Evolutionary conservation across 2,329 filamentous ascomycete genomes (phyloP), one percentile per base, ranked within the genome.

Genomic region (Phialocephala sp.): DNA sequence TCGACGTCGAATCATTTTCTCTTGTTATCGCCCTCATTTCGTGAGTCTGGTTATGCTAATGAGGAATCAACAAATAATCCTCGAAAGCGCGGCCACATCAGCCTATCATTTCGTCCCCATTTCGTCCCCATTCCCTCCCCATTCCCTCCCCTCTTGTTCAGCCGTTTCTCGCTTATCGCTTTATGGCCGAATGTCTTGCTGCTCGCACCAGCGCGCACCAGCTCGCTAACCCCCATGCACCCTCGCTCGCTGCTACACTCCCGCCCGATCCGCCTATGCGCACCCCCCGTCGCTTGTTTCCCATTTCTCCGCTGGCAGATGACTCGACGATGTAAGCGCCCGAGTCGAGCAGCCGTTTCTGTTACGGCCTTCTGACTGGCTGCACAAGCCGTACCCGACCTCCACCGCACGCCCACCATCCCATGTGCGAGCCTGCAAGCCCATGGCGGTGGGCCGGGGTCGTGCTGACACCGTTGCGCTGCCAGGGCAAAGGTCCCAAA

Each of bases 341-440:
- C 54, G 37, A 55, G 36, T 47, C 50, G 59, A 27, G 27, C 63
- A 45, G 59, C 54, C 11, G 36, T 39, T 32, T 45, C 47, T 45
- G 32, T 20, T 12, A 41, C 27, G 4, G n/a, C 41, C 37, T 35
- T 61, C 45, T 56, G 12, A 66, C 57, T 68, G 66, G 67, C 50
- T 59, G 22, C 55, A 66, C 66, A 70, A 66, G 66, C 68, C 66
- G 24, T 67, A 68, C 62, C 24, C 66, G 68, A 68, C 59, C 36
- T 12, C 59, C 47, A 57, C 27, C 39, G 18, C 32, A 39, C 14
- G 8, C 37, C 62, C 50, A 20, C 24, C 50, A 12, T 37, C 32
- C 37, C 47, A 45, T 22, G 20, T 50, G n/a, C 22, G 6, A 5
- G 45, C 8, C 20, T 18, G 41, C 41, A 43, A 43, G 27, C 27